Percentiles rank a stretch among this genome's conserved stretches.
These are phyloP conservation scores for Petrea volubilis DNA, from an alignment of 257 asterid species.

Conservation along the genomic window DNA sequence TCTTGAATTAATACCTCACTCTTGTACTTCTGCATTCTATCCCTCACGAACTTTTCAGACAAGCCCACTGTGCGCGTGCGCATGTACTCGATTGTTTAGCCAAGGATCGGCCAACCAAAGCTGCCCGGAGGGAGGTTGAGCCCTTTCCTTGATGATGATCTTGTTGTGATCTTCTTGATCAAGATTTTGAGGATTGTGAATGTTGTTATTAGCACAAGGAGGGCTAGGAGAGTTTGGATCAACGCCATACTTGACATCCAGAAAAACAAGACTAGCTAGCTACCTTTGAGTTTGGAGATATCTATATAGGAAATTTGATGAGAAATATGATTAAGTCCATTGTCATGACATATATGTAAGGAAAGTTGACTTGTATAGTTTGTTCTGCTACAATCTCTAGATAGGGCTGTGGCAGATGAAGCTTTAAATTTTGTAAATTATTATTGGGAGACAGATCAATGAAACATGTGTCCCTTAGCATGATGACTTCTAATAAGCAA, in stretches of 20 bases:
- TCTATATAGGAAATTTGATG: too few species aligned
- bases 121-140: conserved; percentile 48
- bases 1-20: conserved; percentile 41
- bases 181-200: background rate
- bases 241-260: background rate
- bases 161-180: background rate
- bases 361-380: too few species aligned
- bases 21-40: conserved; percentile 35
- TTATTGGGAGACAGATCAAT: too few species aligned
- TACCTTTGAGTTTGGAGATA: too few species aligned
- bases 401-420: too few species aligned
- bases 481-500: too few species aligned
- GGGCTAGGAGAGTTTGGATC: background rate
- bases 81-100: conserved; percentile 35
- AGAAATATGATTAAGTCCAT: too few species aligned
- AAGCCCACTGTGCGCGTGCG: conserved; percentile 14
- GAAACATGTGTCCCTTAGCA: too few species aligned
- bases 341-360: too few species aligned
- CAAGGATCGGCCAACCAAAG: conserved; percentile 46
- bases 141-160: too few species aligned
- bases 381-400: too few species aligned
- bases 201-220: background rate
- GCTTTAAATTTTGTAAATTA: too few species aligned
- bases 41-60: conserved; percentile 34
- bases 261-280: background rate